Evolutionary conservation across 352 stramenopile genomes (phyloP).

Genomic region (Phytopythium litorale): DNA sequence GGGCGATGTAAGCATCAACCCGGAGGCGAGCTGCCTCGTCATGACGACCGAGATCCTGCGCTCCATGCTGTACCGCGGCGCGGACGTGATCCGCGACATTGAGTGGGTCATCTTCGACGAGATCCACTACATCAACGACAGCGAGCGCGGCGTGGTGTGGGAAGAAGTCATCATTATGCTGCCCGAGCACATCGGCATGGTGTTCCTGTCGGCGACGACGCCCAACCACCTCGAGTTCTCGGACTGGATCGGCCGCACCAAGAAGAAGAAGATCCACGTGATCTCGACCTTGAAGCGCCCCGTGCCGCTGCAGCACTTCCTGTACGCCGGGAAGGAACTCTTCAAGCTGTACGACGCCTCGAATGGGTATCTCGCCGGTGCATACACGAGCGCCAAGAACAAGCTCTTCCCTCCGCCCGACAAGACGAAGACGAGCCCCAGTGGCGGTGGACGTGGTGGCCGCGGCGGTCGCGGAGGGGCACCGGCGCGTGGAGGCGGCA

Average conservation of each 20-base stretch:
- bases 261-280: conserved; percentile 96
- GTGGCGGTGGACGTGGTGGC: conserved; percentile 20
- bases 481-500: conserved; percentile 30
- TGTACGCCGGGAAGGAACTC: conserved; percentile 94
- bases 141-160: conserved; percentile 97
- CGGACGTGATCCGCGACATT: conserved; percentile 97
- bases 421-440: conserved; percentile 29
- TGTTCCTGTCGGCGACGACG: conserved; percentile 98
- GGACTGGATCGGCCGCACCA: conserved; percentile 98
- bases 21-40: conserved; percentile 94
- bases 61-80: conserved; percentile 94
- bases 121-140: conserved; percentile 99
- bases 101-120: conserved; percentile 98
- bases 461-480: conserved; percentile 19
- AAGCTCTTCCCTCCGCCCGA: conserved; percentile 59
- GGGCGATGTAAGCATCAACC: conserved; percentile 96
- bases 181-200: conserved; percentile 94
- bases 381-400: conserved; percentile 56
- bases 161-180: conserved; percentile 98
- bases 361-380: conserved; percentile 49
- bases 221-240: conserved; percentile 99
- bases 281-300: conserved; percentile 96
- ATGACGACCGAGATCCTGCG: conserved; percentile 99
- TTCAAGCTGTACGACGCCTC: conserved; percentile 76
- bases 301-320: conserved; percentile 95